A percentile compares a stretch with the other conserved stretches of the same genome.
phyloP scores from a whole-genome alignment of 2,329 filamentous ascomycete genomes.

The Alternaria brassicicola region DNA sequence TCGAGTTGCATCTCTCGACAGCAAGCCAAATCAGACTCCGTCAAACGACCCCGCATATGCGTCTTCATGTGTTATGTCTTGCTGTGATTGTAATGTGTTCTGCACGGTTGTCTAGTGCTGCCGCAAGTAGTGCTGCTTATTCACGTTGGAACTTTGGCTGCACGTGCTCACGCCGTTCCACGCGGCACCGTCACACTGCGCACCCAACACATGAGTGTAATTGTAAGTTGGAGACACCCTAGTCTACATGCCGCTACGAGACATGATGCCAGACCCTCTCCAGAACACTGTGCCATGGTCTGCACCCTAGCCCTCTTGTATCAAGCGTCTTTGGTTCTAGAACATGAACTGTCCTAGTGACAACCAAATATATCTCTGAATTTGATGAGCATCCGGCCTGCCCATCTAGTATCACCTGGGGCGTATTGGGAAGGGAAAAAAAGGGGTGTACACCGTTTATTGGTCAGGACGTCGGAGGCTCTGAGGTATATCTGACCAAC shows the following conservation, averaged over 20 bases:
- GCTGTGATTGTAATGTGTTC: not conserved
- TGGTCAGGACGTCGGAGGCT: not conserved
- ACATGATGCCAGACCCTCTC: not conserved
- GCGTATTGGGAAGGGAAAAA: not conserved
- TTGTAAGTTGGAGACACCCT: not conserved
- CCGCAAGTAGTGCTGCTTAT: not conserved
- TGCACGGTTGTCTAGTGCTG: not conserved
- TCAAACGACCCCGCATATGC: conserved; percentile 4
- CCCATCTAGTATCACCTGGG: not conserved
- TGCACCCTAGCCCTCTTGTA: not conserved
- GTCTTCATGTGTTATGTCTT: not conserved
- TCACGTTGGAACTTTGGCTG: not conserved
- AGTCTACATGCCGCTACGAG: not conserved
- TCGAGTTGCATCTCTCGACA: conserved; percentile 30
- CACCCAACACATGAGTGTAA: not conserved
- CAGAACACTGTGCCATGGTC: not conserved
- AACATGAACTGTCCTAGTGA: not conserved
- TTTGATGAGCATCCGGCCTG: not conserved
- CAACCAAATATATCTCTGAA: not conserved
- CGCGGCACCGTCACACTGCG: not conserved
- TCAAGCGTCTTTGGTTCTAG: not conserved
- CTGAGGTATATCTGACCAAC: not conserved
- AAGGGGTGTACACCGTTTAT: not conserved
- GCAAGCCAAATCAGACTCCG: conserved; percentile 23
- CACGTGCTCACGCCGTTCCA: not conserved